Conservation (phyloP, 768 basidiomycete species). For the Termitomyces heimii region DNA sequence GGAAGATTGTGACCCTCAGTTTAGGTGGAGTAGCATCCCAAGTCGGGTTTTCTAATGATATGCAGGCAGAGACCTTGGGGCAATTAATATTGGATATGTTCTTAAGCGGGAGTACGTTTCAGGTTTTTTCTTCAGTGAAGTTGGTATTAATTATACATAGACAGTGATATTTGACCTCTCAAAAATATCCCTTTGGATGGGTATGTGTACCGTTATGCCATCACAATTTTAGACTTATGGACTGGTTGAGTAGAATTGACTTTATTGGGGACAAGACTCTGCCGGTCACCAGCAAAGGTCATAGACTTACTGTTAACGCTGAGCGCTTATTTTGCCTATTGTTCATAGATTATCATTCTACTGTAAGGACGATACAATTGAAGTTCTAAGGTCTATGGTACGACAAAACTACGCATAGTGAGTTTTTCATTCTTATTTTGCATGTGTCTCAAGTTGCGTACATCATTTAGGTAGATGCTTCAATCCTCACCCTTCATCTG, state of each 20-base stretch:
- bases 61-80: constrained; percentile 49
- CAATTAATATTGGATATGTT: constrained; percentile 65
- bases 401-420: no score
- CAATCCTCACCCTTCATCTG: no score
- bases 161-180: constrained; percentile 50
- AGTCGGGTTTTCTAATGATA: constrained; percentile 48
- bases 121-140: neutral
- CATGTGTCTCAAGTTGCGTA: no score
- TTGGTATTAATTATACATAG: constrained; percentile 14
- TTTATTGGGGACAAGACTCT: constrained; percentile 37
- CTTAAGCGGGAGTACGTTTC: constrained; percentile 37
- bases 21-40: constrained; percentile 56
- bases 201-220: constrained; percentile 25
- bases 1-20: constrained; percentile 48
- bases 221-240: neutral
- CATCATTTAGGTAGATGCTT: no score
- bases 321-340: neutral
- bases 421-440: no score
- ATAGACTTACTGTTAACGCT: neutral
- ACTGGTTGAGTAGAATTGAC: constrained; percentile 39
- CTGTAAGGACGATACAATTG: constrained; percentile 57
- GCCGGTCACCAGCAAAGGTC: constrained; percentile 32
- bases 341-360: constrained; percentile 44
- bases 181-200: constrained; percentile 67
- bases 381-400: no score